Evolutionary conservation across 2,329 filamentous ascomycete species (phyloP).

Genomic region (Penicillium digitatum): DNA sequence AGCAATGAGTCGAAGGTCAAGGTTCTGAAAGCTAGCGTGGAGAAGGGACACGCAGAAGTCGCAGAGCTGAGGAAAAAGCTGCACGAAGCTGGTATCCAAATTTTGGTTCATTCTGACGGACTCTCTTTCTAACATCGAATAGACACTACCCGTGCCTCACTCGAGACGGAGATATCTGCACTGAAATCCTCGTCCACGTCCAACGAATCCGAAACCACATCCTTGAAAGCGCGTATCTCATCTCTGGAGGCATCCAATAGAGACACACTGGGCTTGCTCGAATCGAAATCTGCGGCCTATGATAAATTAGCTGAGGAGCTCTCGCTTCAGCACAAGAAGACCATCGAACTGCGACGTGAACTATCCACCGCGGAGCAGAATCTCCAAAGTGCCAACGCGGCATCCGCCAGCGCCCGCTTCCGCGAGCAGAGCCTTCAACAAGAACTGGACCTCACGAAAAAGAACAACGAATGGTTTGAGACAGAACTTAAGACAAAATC

Average conservation of each 20-base stretch:
- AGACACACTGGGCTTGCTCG: conserved; percentile 81
- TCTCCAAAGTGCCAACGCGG: conserved; percentile 74
- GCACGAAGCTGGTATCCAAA: conserved; percentile 67
- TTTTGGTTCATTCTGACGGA: neutral
- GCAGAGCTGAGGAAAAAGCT: conserved; percentile 77
- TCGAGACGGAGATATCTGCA: conserved; percentile 77
- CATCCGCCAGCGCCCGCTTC: conserved; percentile 78
- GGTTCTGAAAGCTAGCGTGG: conserved; percentile 72
- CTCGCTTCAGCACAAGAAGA: conserved; percentile 82
- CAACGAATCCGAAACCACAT: conserved; percentile 64
- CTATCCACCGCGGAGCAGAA: conserved; percentile 76
- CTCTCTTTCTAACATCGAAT: conserved; percentile 21
- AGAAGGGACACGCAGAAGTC: conserved; percentile 78
- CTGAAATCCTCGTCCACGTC: conserved; percentile 70
- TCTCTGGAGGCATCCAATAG: conserved; percentile 89
- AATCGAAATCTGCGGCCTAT: conserved; percentile 82
- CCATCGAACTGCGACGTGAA: conserved; percentile 76
- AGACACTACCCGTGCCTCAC: conserved; percentile 71
- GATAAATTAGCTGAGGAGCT: conserved; percentile 83
- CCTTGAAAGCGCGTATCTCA: conserved; percentile 74
- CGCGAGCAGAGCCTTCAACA: conserved; percentile 85
- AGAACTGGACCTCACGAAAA: conserved; percentile 81
- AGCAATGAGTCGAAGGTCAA: conserved; percentile 78
- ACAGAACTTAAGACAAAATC: conserved; percentile 86
- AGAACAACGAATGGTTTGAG: conserved; percentile 91